Base-by-base conservation (phyloP, 2,329 filamentous ascomycete species). In the Fusarium redolens region DNA sequence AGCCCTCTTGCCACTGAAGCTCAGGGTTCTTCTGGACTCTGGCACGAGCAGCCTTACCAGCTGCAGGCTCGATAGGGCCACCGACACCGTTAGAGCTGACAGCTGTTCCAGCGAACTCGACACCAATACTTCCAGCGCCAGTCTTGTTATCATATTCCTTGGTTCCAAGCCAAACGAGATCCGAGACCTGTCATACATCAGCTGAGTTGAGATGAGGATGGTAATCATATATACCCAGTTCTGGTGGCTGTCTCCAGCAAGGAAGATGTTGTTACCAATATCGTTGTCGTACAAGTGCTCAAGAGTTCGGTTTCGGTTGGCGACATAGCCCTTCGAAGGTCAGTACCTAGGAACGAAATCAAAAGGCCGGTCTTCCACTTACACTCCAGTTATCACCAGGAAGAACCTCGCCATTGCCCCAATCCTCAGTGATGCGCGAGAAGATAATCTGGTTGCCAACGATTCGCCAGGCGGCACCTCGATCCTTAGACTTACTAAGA, bases 371-470 rank as follows among this genome's bases (percentile, higher is more conserved):
- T 5, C 25, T 13, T 2, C 9, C 8, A 65, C 71, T 44, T 18
- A 73, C 71, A 38, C 77, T 81, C 82, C 82, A 84, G 45, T 76
- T 74, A 54, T 81, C 79, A 30, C 56, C 55, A 4, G 68, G 55
- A 0, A 72, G 22, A 4, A 72, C 59, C 52, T 81, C 83, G 38
- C 82, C 76, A 2, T 64, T 65, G 22, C 77, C 78, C 15, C 76
- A 69, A n/a, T 81, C 78, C 59, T 82, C 72, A 15, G 71, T 75
- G 30, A 91, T 80, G 11, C 86, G 85, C 12, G 88, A 90, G 81
- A 94, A 93, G 54, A 93, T 82, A 45, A 92, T 89, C 79, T 94
- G 92, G 31, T 90, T 92, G 14, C 92, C 92, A 47, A 95, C 86
- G 22, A 95, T 79, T 44, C 92, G 86, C 92, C 92, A 95, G 2